Evolutionary conservation across 495 filamentous ascomycete species (phyloP).

Genomic region (Neurospora sp.): DNA sequence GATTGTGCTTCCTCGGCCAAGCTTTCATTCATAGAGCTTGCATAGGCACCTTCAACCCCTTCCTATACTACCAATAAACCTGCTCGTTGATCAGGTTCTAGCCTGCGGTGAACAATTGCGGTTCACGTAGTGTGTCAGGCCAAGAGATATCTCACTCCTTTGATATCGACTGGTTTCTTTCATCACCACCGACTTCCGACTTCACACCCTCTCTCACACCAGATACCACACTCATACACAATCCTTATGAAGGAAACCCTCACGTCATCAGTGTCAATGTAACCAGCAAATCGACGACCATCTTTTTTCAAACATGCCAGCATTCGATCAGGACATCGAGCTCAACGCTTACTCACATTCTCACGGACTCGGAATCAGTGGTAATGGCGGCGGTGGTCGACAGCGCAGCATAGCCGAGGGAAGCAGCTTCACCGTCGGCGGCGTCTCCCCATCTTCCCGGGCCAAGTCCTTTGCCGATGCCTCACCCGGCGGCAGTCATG

Average conservation of each 20-base stretch:
- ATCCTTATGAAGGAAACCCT: background rate
- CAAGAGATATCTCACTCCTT: background rate
- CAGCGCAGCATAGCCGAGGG: slow-evolving; percentile 10
- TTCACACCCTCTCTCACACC: background rate
- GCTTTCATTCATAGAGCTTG: background rate
- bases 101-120: background rate
- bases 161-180: background rate
- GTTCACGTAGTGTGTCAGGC: background rate
- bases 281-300: background rate
- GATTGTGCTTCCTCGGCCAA: background rate
- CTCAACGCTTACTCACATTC: slow-evolving; percentile 5
- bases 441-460: background rate
- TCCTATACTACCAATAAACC: background rate
- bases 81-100: background rate
- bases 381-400: slow-evolving; percentile 3
- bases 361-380: background rate
- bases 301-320: background rate
- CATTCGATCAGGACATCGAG: slow-evolving; percentile 17
- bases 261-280: background rate
- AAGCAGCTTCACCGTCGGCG: slow-evolving; percentile 10
- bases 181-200: background rate
- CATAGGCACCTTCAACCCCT: background rate
- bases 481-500: background rate
- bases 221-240: background rate
- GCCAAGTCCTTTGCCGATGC: background rate